Conservation (phyloP, 2,329 filamentous ascomycete species). For the Elsinoe australis region DNA sequence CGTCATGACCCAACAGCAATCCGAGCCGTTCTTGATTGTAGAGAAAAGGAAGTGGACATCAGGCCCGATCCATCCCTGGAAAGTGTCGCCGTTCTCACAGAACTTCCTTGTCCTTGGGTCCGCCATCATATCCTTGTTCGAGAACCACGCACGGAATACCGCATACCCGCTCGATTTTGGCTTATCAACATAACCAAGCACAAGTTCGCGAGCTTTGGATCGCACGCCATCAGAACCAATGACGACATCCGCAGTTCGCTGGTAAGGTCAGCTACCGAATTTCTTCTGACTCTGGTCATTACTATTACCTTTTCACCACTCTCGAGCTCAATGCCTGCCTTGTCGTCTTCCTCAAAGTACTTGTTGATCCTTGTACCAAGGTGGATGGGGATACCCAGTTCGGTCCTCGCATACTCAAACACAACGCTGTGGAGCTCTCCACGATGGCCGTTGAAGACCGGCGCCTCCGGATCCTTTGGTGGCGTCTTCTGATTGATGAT, state of each 20-base stretch:
- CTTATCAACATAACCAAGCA: constrained; percentile 46
- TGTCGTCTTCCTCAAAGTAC: constrained; percentile 48
- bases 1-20: constrained; percentile 40
- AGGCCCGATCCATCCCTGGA: constrained; percentile 33
- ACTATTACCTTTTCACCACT: constrained; percentile 39
- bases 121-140: constrained; percentile 33
- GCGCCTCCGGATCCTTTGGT: constrained; percentile 39
- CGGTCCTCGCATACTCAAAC: constrained; percentile 50
- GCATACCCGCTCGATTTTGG: constrained; percentile 48
- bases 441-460: constrained; percentile 53
- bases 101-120: constrained; percentile 33
- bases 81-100: constrained; percentile 33
- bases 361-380: constrained; percentile 45
- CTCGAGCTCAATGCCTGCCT: constrained; percentile 47
- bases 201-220: constrained; percentile 44
- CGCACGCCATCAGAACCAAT: constrained; percentile 47
- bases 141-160: constrained; percentile 44
- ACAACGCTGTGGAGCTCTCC: constrained; percentile 54
- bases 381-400: constrained; percentile 49
- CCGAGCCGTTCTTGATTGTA: constrained; percentile 31
- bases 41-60: constrained; percentile 35
- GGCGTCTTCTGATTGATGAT: constrained; percentile 50
- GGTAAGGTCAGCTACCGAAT: constrained; percentile 18
- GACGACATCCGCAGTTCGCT: constrained; percentile 40
- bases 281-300: too few relatives aligned